Evolutionary conservation across 73 alveolate species (phyloP).

Genomic region (Symbiodinium natans): DNA sequence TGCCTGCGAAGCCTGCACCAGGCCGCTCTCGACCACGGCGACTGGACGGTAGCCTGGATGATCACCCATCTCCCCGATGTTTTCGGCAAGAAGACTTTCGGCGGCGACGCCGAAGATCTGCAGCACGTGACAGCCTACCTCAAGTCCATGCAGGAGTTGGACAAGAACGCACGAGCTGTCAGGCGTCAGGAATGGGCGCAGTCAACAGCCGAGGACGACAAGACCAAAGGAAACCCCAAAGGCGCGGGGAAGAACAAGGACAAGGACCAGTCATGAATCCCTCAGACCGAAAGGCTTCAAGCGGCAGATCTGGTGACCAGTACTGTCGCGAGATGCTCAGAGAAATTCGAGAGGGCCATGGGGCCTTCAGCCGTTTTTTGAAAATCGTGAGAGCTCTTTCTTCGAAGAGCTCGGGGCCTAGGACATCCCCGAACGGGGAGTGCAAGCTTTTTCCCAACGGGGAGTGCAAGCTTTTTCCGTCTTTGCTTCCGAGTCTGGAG

Average conservation of each 20-base stretch:
- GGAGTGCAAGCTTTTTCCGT: not conserved
- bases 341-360: too few relatives aligned
- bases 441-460: not conserved
- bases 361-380: not conserved
- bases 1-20: conserved; percentile 27
- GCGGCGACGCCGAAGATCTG: conserved; percentile 33
- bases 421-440: not conserved
- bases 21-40: not conserved
- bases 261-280: not conserved
- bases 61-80: not conserved
- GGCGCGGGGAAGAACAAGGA: not conserved
- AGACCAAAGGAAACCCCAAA: not conserved
- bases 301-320: not conserved
- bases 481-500: not conserved
- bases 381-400: not conserved
- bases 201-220: not conserved
- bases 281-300: not conserved
- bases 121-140: conserved; percentile 11
- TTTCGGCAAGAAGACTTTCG: not conserved
- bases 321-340: not conserved
- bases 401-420: not conserved
- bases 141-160: conserved; percentile 21
- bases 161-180: not conserved
- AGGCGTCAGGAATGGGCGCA: not conserved
- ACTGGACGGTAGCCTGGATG: not conserved